A percentile compares a stretch with the other conserved stretches of the same genome.
phyloP scores from a whole-genome alignment of 2,329 filamentous ascomycete genomes.

The Cladorrhinum sp. region DNA sequence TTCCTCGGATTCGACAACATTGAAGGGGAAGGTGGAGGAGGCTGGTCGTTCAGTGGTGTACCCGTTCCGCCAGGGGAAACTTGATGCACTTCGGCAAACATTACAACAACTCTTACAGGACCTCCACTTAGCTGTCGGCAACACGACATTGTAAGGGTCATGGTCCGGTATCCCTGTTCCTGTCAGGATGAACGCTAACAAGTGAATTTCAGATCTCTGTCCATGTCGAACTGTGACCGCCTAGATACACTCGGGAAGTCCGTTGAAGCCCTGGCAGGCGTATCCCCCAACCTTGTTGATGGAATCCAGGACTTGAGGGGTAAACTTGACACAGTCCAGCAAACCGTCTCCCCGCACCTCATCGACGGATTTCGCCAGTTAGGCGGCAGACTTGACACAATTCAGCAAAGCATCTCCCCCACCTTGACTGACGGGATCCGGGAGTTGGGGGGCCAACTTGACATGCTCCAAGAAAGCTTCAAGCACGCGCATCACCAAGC shows the following conservation, averaged over 20 bases:
- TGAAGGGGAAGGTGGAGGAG: not conserved
- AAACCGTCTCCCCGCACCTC: no score
- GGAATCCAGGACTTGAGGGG: not conserved
- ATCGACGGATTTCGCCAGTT: not conserved
- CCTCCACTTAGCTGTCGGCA: not conserved
- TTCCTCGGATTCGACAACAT: not conserved
- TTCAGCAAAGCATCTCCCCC: no score
- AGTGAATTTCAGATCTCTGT: no score
- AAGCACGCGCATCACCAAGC: no score
- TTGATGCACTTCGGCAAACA: not conserved
- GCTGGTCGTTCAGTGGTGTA: not conserved
- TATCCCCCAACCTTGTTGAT: not conserved
- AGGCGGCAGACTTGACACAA: no score
- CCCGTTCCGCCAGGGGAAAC: not conserved
- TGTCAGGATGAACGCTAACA: no score
- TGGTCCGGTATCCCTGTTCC: no score
- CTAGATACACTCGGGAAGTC: not conserved
- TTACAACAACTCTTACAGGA: not conserved
- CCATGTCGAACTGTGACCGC: not conserved
- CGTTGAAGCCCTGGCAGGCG: not conserved
- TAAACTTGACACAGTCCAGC: not conserved
- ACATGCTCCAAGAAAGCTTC: no score
- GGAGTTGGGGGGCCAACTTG: no score
- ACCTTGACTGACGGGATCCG: no score
- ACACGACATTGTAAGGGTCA: no score